Base-by-base conservation (phyloP, 495 filamentous ascomycete species). In the Ramalina intermedia region DNA sequence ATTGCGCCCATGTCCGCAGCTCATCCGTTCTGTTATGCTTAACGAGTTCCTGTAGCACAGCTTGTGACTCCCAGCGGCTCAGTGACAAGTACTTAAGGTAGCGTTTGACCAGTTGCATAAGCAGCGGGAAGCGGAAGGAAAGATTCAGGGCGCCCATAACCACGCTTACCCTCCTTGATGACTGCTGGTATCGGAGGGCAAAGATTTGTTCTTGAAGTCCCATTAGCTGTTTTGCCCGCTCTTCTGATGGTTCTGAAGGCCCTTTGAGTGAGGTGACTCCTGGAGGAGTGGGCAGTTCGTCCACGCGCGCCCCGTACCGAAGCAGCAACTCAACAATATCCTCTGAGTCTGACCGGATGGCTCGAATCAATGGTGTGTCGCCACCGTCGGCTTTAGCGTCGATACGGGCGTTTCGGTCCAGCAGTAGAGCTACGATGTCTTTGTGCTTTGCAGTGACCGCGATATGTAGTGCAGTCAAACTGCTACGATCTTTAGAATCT, bases 41-140 rank as follows among this genome's bases (percentile, higher is more conserved):
- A 18, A 57, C 57, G 39, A 63, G 59, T 42, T 63, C 61, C 47
- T 58, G 61, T 46, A 64, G 55, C 47, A 62, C 61, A 52, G 51
- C 48, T 58, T 51, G 57, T 9, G 11, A 11, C 11, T 37, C 36
- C 36, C 41, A 21, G 53, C 61, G 60, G 40, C 56, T 23, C 14
- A 62, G 24, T n/a, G 46, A 20, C 27, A 57, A 8, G 50, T 41
- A 55, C 35, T 62, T 62, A 14, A 62, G 57, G 48, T 62, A 62
- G 4, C 53, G 46, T 6, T 55, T 24, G 26, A 60, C 41, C 55
- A 60, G 53, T 50, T 52, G 9, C 21, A 60, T 51, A 45, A 60
- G 16, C 14, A 53, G 35, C 11, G 57, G 55, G 48, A 60, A 50
- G 41, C 47, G 51, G 46, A 60, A 21, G 46, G 57, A 55, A 49